Evolutionary conservation across 2,329 filamentous ascomycete species (phyloP), one percentile per base, ranked within the genome.

Genomic region (Aspergillaceae sp.): DNA sequence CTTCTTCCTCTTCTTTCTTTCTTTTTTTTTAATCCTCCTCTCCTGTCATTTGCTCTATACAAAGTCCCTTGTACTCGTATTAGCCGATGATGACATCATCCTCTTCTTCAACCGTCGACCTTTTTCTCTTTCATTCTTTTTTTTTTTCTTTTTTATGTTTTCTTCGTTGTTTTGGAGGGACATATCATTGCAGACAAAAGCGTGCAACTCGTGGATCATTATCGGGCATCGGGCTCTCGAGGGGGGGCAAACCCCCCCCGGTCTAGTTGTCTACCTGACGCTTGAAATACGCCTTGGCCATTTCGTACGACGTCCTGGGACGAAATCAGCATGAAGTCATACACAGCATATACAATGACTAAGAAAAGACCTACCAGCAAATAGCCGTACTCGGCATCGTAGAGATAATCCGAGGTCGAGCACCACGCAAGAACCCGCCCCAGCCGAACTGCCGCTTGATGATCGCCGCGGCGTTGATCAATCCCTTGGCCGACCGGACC

Each of bases 331-430:
- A 34, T 45, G 53, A n/a, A 45, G 44, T 28, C 47, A 27, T 19
- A 41, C 27, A 44, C n/a, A 51, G 32, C 28, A 41, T 27, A 26
- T 7, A 32, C 26, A 36, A 37, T 29, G 29, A 43, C 68, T 19
- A 1, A 19, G n/a, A 19, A 19, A 19, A 19, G 19, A 19, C 76
- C 61, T 65, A 92, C 92, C 92, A 98, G 76, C 92, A 98, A 62
- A 98, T 98, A n/a, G 92, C 92, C 32, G 92, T 98, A 71, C 90
- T 96, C 19, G 92, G 92, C 86, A 97, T 97, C 1, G 92, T 95
- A 7, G 90, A 96, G 51, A 98, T 83, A 41, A 98, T 84, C 60
- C 92, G 79, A 41, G 92, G 92, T 58, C 86, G 83, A 63, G 96
- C 80, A 38, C 92, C 92, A 64, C 94, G 90, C 72, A 96, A 90